phyloP scores from a whole-genome alignment of 2,329 filamentous ascomycete species.

The Verticillium albo-atrum region DNA sequence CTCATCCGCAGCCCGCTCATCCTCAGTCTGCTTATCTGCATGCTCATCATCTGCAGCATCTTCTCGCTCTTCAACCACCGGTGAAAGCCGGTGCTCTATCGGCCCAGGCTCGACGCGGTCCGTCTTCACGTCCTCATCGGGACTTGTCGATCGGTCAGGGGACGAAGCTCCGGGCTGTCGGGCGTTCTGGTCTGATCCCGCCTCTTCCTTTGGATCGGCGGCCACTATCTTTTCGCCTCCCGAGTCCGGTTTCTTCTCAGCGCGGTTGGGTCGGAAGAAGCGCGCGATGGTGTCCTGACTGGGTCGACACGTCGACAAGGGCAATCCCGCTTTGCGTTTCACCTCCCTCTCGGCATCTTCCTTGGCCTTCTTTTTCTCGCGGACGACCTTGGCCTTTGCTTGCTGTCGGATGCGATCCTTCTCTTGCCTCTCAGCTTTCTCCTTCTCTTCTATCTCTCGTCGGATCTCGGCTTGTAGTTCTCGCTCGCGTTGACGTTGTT shows the following conservation, averaged over 20 bases:
- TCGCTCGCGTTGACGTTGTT: conserved; percentile 33
- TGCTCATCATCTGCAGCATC: no score
- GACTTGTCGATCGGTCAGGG: no score
- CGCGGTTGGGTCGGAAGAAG: conserved; percentile 39
- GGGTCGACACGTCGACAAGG: conserved; percentile 48
- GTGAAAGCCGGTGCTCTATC: no score
- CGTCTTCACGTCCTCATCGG: no score
- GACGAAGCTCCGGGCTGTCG: no score
- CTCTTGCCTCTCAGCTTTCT: conserved; percentile 49
- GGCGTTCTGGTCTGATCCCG: not conserved
- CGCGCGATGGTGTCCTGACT: conserved; percentile 54
- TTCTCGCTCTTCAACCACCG: no score
- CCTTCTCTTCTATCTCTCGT: conserved; percentile 20
- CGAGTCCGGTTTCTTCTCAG: conserved; percentile 17
- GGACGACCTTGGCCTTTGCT: conserved; percentile 40
- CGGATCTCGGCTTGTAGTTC: conserved; percentile 14
- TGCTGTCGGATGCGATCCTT: conserved; percentile 44
- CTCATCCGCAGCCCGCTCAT: no score
- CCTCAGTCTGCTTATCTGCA: no score
- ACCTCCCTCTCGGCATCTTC: conserved; percentile 44
- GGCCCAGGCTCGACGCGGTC: no score
- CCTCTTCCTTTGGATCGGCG: not conserved
- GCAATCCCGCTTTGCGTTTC: conserved; percentile 47
- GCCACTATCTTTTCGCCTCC: conserved; percentile 7
- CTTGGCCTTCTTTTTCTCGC: conserved; percentile 53